Evolutionary conservation across 2,329 filamentous ascomycete species (phyloP).

Genomic region (Venturia aucupariae): DNA sequence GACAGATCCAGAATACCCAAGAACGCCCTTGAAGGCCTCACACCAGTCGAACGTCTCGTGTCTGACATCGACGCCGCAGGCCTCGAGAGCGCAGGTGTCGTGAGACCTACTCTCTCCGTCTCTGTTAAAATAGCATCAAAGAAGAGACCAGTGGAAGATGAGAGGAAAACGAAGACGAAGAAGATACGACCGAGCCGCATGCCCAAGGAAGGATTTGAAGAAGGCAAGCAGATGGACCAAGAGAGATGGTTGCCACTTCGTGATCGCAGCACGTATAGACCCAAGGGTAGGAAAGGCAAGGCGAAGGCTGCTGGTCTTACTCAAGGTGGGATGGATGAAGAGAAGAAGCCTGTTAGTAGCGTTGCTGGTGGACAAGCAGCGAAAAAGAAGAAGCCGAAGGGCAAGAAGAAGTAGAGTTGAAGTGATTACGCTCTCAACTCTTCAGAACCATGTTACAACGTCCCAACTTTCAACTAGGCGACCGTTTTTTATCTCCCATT

Average conservation of each 20-base stretch:
- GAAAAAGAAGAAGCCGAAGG: slow-evolving; percentile 13
- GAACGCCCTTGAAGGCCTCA: slow-evolving; percentile 46
- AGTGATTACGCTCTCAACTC: neutral
- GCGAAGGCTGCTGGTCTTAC: slow-evolving; percentile 45
- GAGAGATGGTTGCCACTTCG: slow-evolving; percentile 89
- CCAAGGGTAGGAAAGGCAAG: slow-evolving; percentile 88
- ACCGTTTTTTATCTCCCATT: neutral
- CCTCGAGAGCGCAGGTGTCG: slow-evolving; percentile 60
- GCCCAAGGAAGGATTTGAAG: slow-evolving; percentile 61
- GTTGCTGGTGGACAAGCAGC: slow-evolving; percentile 1
- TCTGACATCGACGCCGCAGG: slow-evolving; percentile 50
- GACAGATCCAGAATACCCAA: slow-evolving; percentile 48
- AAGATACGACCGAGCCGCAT: slow-evolving; percentile 51
- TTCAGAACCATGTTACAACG: neutral
- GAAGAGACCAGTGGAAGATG: slow-evolving; percentile 33
- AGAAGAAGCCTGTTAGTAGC: neutral
- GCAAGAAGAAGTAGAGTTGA: slow-evolving; percentile 8
- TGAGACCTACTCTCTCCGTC: slow-evolving; percentile 27
- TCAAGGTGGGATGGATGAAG: slow-evolving; percentile 13
- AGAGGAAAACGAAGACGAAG: slow-evolving; percentile 44
- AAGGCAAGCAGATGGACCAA: slow-evolving; percentile 71
- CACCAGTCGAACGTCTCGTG: slow-evolving; percentile 53
- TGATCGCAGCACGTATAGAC: slow-evolving; percentile 79
- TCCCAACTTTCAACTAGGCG: neutral
- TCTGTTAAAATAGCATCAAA: slow-evolving; percentile 28